Percentiles rank a stretch among this genome's conserved stretches.
These are phyloP conservation scores for Eucalyptus fibrosa DNA, from an alignment of 345 rosid genomes.

Conservation along the genomic window DNA sequence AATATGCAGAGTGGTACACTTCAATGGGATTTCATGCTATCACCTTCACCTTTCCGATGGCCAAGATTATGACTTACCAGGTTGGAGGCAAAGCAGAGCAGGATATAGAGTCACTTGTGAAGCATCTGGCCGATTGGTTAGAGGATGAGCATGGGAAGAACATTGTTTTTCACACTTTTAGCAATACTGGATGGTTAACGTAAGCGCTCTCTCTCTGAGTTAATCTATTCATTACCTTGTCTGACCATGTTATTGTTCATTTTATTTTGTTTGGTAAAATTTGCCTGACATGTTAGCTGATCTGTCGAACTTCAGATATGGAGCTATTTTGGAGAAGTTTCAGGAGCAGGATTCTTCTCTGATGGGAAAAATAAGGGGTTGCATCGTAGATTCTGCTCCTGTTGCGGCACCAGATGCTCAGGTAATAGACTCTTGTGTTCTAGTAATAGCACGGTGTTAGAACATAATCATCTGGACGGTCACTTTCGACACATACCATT, in stretches of 20 bases:
- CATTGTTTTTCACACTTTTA: slow-evolving; percentile 90
- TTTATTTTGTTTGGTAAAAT: not conserved
- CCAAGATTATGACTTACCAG: slow-evolving; percentile 74
- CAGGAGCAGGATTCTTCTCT: slow-evolving; percentile 66
- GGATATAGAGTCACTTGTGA: slow-evolving; percentile 62
- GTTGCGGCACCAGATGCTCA: slow-evolving; percentile 93
- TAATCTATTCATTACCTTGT: not conserved
- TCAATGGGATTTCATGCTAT: slow-evolving; percentile 87
- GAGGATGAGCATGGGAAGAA: slow-evolving; percentile 80
- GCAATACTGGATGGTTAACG: slow-evolving; percentile 99
- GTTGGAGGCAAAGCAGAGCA: slow-evolving; percentile 92
- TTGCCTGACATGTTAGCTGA: not conserved
- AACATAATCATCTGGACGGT: not conserved
- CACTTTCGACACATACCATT: not conserved
- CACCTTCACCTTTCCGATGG: slow-evolving; percentile 87
- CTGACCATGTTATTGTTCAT: not conserved
- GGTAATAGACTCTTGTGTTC: slow-evolving; percentile 22
- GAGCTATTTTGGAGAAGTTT: slow-evolving; percentile 82
- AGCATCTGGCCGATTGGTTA: slow-evolving; percentile 86
- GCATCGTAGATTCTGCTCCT: slow-evolving; percentile 97
- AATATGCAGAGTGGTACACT: slow-evolving; percentile 95
- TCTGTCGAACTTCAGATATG: slow-evolving; percentile 41
- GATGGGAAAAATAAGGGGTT: slow-evolving; percentile 63
- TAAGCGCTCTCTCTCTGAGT: slow-evolving; percentile 13
- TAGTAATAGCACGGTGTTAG: not conserved